Conservation (phyloP, 2,329 filamentous ascomycete species). For the Elsinoe australis region DNA sequence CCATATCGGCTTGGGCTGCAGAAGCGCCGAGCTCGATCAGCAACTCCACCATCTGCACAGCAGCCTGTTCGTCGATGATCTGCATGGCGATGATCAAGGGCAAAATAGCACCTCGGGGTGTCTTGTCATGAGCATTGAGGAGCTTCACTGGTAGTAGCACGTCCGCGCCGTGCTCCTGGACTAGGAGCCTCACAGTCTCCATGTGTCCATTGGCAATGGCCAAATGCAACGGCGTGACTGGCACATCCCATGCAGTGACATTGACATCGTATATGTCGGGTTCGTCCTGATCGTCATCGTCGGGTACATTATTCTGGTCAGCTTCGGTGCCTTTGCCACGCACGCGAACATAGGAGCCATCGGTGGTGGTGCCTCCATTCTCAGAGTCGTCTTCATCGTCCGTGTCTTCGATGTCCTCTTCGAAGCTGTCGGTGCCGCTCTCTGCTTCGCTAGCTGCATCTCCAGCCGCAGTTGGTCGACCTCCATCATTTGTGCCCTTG, state of each 20-base stretch:
- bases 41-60: slow-evolving; percentile 55
- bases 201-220: slow-evolving; percentile 67
- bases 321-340: slow-evolving; percentile 51
- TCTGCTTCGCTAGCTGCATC: not conserved
- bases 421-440: not conserved
- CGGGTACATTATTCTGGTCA: slow-evolving; percentile 41
- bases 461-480: slow-evolving; percentile 8
- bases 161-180: slow-evolving; percentile 66
- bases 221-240: slow-evolving; percentile 66
- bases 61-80: slow-evolving; percentile 57
- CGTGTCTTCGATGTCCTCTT: slow-evolving; percentile 30
- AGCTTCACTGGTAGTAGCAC: slow-evolving; percentile 67
- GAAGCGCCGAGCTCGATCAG: slow-evolving; percentile 66
- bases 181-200: slow-evolving; percentile 60
- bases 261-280: slow-evolving; percentile 77
- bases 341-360: slow-evolving; percentile 71
- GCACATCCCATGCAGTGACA: slow-evolving; percentile 69
- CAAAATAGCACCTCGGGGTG: slow-evolving; percentile 55
- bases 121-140: slow-evolving; percentile 40
- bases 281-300: slow-evolving; percentile 53
- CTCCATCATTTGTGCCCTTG: slow-evolving; percentile 20
- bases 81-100: slow-evolving; percentile 60
- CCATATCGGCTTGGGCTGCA: slow-evolving; percentile 61
- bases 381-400: slow-evolving; percentile 37
- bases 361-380: slow-evolving; percentile 37